Percentiles rank a stretch among this genome's conserved stretches.
phyloP scores from a whole-genome alignment of 768 basidiomycete species.

The Cubamyces lactineus region DNA sequence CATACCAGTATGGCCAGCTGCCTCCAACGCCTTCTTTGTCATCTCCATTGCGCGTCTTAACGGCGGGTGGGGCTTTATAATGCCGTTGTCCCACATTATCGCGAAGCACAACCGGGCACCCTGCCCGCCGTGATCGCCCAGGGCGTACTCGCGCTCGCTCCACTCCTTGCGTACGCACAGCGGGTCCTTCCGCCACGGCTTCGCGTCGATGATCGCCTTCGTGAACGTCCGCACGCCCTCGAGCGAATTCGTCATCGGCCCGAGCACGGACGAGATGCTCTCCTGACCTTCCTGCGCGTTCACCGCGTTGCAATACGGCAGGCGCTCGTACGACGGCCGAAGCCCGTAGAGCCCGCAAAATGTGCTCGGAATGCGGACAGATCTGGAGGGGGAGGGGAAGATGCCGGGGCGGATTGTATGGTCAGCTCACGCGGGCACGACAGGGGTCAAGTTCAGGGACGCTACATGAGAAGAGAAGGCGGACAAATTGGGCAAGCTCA shows the following conservation, averaged over 20 bases:
- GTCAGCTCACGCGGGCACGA: neutral
- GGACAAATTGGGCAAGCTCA: conserved; percentile 10
- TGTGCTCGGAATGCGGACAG: conserved; percentile 68
- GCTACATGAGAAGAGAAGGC: neutral
- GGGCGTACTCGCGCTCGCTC: conserved; percentile 47
- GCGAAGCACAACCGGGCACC: conserved; percentile 51
- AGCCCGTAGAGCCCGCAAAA: conserved; percentile 75
- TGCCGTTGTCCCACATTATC: conserved; percentile 70
- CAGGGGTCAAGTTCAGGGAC: neutral
- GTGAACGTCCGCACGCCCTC: conserved; percentile 68
- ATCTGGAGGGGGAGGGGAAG: conserved; percentile 44
- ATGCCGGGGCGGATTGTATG: neutral
- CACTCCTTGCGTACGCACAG: conserved; percentile 51
- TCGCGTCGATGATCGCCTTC: conserved; percentile 56
- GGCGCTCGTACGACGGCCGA: conserved; percentile 66
- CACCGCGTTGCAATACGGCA: conserved; percentile 69
- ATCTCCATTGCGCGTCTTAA: conserved; percentile 60
- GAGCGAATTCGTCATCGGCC: conserved; percentile 65
- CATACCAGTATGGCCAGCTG: conserved; percentile 68
- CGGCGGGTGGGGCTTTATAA: conserved; percentile 66
- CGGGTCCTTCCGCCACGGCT: conserved; percentile 63
- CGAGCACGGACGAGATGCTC: conserved; percentile 70
- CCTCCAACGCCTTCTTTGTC: conserved; percentile 57
- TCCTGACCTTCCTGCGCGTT: conserved; percentile 76
- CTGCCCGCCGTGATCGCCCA: conserved; percentile 48